phyloP scores from a whole-genome alignment of 2,329 filamentous ascomycete genomes.

The Botryosphaeria dothidea region DNA sequence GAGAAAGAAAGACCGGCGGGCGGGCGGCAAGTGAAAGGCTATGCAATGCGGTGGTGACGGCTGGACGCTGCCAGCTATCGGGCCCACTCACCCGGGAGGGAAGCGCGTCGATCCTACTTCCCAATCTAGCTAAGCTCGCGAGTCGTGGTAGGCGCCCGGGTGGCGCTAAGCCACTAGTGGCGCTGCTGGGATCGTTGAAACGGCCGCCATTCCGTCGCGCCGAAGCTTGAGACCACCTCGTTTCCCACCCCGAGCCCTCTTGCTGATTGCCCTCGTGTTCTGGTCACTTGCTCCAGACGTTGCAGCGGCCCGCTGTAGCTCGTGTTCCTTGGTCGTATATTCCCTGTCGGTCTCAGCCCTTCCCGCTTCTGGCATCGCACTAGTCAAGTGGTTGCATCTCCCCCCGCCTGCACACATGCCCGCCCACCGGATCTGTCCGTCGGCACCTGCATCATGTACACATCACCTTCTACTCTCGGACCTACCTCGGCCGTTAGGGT shows the following conservation, averaged over 20 bases:
- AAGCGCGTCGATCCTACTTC: conserved; percentile 11
- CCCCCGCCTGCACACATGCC: not conserved
- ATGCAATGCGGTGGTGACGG: not conserved
- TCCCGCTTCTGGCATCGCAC: not conserved
- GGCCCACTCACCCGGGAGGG: not conserved
- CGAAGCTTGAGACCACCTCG: not conserved
- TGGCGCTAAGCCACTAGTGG: not conserved
- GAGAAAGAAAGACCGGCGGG: not conserved
- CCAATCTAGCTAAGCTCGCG: not conserved
- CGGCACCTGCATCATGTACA: not conserved
- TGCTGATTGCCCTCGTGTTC: not conserved
- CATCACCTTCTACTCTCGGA: not conserved
- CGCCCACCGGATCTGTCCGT: not conserved
- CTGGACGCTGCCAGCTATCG: not conserved
- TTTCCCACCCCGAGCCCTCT: too few relatives aligned
- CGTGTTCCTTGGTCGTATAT: not conserved
- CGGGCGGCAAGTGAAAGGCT: too few relatives aligned
- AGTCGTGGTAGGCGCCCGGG: not conserved
- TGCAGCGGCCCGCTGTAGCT: not conserved
- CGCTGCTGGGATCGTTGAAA: not conserved
- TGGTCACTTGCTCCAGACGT: not conserved
- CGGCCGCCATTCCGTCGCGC: conserved; percentile 3
- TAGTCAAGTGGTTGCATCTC: not conserved
- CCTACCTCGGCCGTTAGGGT: not conserved
- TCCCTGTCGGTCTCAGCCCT: not conserved